Base-by-base conservation (phyloP, 257 asterid genomes). In the Gynochthodes officinalis region DNA sequence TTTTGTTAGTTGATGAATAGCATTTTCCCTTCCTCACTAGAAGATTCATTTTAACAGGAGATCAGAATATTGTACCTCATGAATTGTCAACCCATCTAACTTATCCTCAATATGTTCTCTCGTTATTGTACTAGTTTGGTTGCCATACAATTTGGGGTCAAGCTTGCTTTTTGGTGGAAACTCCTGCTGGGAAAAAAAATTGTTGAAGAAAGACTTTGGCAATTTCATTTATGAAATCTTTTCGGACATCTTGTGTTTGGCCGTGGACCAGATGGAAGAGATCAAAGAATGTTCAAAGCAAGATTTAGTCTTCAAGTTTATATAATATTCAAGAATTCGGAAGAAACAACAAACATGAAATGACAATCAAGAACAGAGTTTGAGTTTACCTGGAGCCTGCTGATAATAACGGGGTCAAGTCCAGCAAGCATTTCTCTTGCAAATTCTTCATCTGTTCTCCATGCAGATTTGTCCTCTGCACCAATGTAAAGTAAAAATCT, bases 371-470 rank as follows among this genome's bases (percentile, higher is more conserved):
- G 27, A 57, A 11, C 19, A 52, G n/a, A 16, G 43, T 3, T 18
- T 30, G 32, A 32, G 59, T 57, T 73, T 87, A 89, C 96, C 69
- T 84, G 77, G 76, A 91, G 95, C n/a, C 86, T 76, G 49, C 84
- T 72, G 73, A 91, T 82, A 23, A 82, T 77, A 61, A 89, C 83
- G 39, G 97, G 96, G 82, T 87, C 82, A 57, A 83, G 42, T 73
- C 95, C 97, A 25, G 95, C 96, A 65, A 91, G 79, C 94, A 85
- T 87, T 82, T 91, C 91, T 81, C 92, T 85, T 44, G 85, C 87
- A 72, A 87, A 91, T 77, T 89, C 95, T 79, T 85, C 95, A 58
- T 91, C 92, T n/a, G 95, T 75, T 71, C 87, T 83, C 97, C 96
- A 91, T 9, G 91, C 92, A 33, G 78, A 76, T 67, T 80, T 80